phyloP scores from a whole-genome alignment of 257 asterid genomes.

The Eustoma russellianum region DNA sequence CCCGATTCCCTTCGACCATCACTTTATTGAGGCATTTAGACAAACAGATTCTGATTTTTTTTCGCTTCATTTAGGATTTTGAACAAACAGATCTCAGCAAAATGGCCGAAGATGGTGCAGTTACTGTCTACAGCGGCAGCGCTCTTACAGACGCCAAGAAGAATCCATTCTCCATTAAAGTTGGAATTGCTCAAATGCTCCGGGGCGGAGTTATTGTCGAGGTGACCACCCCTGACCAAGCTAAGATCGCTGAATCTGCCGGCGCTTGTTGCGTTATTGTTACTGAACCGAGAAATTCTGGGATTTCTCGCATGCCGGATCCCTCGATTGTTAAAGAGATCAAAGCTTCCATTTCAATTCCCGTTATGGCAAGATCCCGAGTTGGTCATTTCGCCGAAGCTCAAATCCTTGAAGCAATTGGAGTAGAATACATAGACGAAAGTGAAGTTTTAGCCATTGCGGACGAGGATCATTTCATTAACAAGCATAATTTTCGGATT shows the following conservation, averaged over 20 bases:
- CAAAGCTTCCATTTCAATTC: constrained; percentile 51
- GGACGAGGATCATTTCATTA: constrained; percentile 59
- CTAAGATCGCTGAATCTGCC: constrained; percentile 74
- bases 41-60: no score
- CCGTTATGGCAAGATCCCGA: constrained; percentile 59
- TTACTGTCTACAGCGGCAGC: constrained; percentile 61
- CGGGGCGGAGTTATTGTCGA: constrained; percentile 81
- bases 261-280: constrained; percentile 71
- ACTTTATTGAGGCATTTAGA: no score
- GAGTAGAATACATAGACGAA: constrained; percentile 74
- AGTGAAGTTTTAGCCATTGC: constrained; percentile 56
- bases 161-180: constrained; percentile 56
- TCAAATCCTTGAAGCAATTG: constrained; percentile 67
- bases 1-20: background rate
- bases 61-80: no score
- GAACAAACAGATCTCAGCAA: constrained; percentile 8
- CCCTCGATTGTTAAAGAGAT: constrained; percentile 62
- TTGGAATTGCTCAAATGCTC: constrained; percentile 65
- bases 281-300: constrained; percentile 34
- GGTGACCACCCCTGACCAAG: constrained; percentile 53
- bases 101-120: constrained; percentile 75
- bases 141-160: constrained; percentile 61
- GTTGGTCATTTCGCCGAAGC: constrained; percentile 90
- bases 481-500: constrained; percentile 62
- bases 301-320: constrained; percentile 76